Conservation (phyloP, 495 filamentous ascomycete genomes). For the Lophiotrema nucula region DNA sequence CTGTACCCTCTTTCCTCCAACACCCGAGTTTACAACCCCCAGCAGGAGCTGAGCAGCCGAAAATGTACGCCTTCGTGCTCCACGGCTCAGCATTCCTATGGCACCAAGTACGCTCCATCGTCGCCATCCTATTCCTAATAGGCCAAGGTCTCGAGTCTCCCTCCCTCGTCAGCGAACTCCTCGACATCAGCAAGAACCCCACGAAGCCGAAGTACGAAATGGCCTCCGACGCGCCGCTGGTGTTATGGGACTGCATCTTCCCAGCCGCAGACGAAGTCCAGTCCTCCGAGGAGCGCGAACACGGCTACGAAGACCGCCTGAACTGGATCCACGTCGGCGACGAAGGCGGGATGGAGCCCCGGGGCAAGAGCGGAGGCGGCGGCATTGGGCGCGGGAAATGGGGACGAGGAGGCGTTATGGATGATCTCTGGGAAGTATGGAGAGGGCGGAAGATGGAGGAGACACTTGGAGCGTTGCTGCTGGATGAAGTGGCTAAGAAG, state of each 20-base stretch:
- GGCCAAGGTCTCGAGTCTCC: conserved; percentile 84
- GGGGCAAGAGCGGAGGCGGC: conserved; percentile 31
- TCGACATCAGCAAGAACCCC: conserved; percentile 69
- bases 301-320: conserved; percentile 58
- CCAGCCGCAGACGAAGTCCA: conserved; percentile 45
- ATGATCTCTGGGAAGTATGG: conserved; percentile 78
- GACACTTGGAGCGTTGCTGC: conserved; percentile 19
- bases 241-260: conserved; percentile 94
- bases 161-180: conserved; percentile 64
- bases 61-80: conserved; percentile 81
- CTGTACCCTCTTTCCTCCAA: conserved; percentile 25
- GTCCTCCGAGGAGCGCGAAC: conserved; percentile 43
- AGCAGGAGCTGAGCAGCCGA: conserved; percentile 44
- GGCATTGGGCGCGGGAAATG: conserved; percentile 53
- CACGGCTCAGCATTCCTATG: conserved; percentile 93
- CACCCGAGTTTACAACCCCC: conserved; percentile 16
- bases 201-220: conserved; percentile 80
- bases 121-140: conserved; percentile 81
- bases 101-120: conserved; percentile 96
- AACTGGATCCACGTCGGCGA: conserved; percentile 75
- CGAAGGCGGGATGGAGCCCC: conserved; percentile 44
- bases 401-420: conserved; percentile 65
- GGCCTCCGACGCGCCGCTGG: conserved; percentile 82
- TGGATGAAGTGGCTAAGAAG: conserved; percentile 10
- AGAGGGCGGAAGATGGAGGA: conserved; percentile 68